Conservation (phyloP, 139 green algal genomes). For the Pycnococcus provasolii region DNA sequence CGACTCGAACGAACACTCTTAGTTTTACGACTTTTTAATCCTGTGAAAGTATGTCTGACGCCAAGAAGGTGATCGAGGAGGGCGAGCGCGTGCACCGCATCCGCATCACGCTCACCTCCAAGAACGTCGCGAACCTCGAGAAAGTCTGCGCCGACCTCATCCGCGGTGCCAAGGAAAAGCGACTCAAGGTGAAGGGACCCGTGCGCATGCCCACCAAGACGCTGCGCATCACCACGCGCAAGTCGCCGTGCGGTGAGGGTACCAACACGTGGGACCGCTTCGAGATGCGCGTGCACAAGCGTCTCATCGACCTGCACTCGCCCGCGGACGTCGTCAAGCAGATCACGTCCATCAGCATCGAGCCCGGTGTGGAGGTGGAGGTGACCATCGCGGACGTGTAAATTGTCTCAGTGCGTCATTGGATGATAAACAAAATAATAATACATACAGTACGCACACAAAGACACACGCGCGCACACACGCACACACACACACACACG, state of each 20-base stretch:
- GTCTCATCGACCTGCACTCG: slow-evolving; percentile 95
- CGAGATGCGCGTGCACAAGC: slow-evolving; percentile 98
- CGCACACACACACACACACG: too few relatives aligned
- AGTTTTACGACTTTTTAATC: too few relatives aligned
- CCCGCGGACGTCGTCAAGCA: slow-evolving; percentile 97
- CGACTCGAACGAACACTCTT: too few relatives aligned
- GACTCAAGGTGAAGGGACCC: slow-evolving; percentile 88
- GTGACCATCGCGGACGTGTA: slow-evolving; percentile 54
- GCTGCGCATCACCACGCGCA: slow-evolving; percentile 92
- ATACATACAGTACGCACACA: too few relatives aligned
- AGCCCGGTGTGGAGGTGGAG: slow-evolving; percentile 96
- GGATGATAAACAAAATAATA: too few relatives aligned
- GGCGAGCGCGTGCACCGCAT: slow-evolving; percentile 73
- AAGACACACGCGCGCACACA: too few relatives aligned
- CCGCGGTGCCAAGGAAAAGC: slow-evolving; percentile 94
- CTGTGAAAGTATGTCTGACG: too few relatives aligned
- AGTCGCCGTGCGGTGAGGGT: slow-evolving; percentile 92
- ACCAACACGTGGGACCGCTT: slow-evolving; percentile 98
- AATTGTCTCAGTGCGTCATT: neutral
- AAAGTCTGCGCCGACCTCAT: slow-evolving; percentile 98
- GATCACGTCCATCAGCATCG: slow-evolving; percentile 97
- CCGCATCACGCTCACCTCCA: slow-evolving; percentile 95
- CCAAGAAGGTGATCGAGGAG: slow-evolving; percentile 53
- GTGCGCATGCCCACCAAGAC: slow-evolving; percentile 97
- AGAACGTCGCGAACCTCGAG: slow-evolving; percentile 91